Conservation (phyloP, 2,329 filamentous ascomycete species). For the Rhynchosporium agropyri region DNA sequence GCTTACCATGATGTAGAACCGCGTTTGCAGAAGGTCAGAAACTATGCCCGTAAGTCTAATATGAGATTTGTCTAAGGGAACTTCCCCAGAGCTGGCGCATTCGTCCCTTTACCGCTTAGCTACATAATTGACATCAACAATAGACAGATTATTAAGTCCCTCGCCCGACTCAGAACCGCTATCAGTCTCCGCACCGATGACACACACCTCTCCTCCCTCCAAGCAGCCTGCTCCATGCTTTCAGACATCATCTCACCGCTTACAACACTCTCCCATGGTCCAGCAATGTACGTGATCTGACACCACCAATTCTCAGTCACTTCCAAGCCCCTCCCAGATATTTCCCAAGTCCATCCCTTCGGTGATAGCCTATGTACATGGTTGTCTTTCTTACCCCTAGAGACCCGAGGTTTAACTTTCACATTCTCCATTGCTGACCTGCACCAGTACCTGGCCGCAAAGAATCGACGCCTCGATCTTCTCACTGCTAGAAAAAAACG, state of each 20-base stretch:
- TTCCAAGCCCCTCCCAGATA: too few relatives aligned
- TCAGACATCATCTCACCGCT: background rate
- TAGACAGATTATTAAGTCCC: background rate
- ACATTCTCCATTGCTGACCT: too few relatives aligned
- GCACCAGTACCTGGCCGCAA: background rate
- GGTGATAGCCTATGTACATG: too few relatives aligned
- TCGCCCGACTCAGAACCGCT: background rate
- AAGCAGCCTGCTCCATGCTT: background rate
- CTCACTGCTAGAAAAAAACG: slow-evolving; percentile 2
- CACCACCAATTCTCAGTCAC: too few relatives aligned
- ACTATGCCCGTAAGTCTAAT: slow-evolving; percentile 3
- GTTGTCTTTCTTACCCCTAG: too few relatives aligned
- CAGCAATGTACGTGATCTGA: background rate
- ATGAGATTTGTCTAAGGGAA: background rate
- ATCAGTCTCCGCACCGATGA: background rate
- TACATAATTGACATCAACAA: background rate
- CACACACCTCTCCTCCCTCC: background rate
- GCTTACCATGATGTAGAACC: background rate
- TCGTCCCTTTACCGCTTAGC: too few relatives aligned
- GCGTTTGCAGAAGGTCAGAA: background rate
- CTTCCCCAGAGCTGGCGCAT: background rate
- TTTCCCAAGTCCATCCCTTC: too few relatives aligned
- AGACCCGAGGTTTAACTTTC: too few relatives aligned
- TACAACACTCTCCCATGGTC: background rate
- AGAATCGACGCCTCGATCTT: background rate